Conservation (phyloP, 371 early-diverging fungal species). For the Smittium culicis region DNA sequence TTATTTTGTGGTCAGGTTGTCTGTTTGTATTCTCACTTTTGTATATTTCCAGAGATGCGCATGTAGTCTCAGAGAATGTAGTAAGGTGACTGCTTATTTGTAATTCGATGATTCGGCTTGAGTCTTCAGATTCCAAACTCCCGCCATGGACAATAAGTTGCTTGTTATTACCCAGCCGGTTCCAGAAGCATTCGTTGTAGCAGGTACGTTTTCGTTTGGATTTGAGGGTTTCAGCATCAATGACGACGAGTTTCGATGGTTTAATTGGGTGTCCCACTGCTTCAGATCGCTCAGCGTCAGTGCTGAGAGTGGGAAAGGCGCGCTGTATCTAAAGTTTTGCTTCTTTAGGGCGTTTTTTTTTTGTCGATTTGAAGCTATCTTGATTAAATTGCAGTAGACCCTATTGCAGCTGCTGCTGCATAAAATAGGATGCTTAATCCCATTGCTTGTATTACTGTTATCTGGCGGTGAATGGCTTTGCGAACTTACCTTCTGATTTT, state of each 20-base stretch:
- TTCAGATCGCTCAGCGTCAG: constrained; percentile 1
- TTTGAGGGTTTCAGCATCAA: neutral
- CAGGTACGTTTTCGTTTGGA: neutral
- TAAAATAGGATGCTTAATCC: too few relatives aligned
- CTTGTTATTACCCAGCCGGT: neutral
- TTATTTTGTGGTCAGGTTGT: neutral
- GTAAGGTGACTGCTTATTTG: neutral
- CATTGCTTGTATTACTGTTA: too few relatives aligned
- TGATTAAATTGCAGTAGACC: too few relatives aligned
- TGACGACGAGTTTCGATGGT: neutral
- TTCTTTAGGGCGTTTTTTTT: neutral
- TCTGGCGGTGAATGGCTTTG: too few relatives aligned
- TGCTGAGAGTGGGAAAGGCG: neutral
- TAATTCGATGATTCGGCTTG: neutral
- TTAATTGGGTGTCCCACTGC: neutral
- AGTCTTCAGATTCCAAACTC: neutral
- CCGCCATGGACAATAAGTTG: neutral
- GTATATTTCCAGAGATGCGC: neutral
- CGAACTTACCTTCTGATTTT: too few relatives aligned
- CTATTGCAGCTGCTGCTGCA: too few relatives aligned
- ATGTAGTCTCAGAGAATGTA: neutral
- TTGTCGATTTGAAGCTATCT: constrained; percentile 5
- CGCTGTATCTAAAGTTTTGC: neutral
- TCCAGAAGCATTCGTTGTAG: constrained; percentile 6
- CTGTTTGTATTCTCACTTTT: neutral